Base-by-base conservation (phyloP, 2,329 filamentous ascomycete genomes). In the Chaetomium sp. region DNA sequence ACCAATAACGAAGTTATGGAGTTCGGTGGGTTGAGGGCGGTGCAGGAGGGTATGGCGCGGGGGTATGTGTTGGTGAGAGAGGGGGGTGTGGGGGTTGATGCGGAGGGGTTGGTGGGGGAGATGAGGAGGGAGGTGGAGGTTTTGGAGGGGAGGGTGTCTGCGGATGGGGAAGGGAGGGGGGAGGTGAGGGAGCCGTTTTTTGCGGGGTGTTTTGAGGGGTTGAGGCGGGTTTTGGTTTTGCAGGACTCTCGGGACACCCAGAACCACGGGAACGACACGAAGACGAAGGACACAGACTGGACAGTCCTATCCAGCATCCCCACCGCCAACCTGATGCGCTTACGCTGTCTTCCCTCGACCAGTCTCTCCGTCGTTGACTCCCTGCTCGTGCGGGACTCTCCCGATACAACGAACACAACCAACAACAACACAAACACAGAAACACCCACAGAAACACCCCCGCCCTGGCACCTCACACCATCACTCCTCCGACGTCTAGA, bases 51-150 rank as follows among this genome's bases (percentile, higher is more conserved):
- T 0, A 73, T 87, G 14, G 73, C 78, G 14, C 75, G 78, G 53
- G 79, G 79, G 2, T 85, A 85, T 56, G 70, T 72, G 12, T 71
- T 83, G n/a, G 71, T 85, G n/a, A n/a, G n/a, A n/a, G n/a, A n/a
- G n/a, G n/a, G n/a, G n/a, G n/a, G n/a, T n/a, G n/a, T n/a, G n/a
- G n/a, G n/a, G n/a, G n/a, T n/a, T n/a, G n/a, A 27, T 27, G 19
- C 2, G 19, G 19, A 27, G 19, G 19, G n/a, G n/a, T n/a, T 27
- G 19, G 19, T 2, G 19, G 19, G 19, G 19, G 19, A 27, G 2
- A 27, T 27, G 19, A 3, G 19, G 19, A 3, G 19, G 19, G 19
- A 27, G 2, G 3, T 27, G 19, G n/a, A n/a, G n/a, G n/a, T n/a
- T n/a, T n/a, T n/a, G n/a, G n/a, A n/a, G n/a, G n/a, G n/a, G n/a